Base-by-base conservation (phyloP, 331 rosid species). In the Telfairia occidentalis region DNA sequence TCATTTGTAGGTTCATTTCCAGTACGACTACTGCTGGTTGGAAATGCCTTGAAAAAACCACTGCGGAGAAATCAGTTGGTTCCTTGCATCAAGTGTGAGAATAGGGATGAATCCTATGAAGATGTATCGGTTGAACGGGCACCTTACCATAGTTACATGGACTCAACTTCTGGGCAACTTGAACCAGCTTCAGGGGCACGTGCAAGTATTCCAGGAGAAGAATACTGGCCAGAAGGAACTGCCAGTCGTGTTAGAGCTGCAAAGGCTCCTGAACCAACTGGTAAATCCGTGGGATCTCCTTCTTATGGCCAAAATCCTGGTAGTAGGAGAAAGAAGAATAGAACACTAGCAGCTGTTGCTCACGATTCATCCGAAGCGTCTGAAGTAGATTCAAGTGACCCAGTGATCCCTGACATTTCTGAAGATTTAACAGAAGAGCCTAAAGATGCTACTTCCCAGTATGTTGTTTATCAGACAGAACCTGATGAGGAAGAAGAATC, bases 171-270 rank as follows among this genome's bases (percentile, higher is more conserved):
- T 2, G 98, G 97, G 78, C 89, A 86, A 86, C 90, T 95, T 26
- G 98, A 95, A 76, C 98, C 98, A 0, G 98, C 98, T 32, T 95
- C 98, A 21, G 98, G 98, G 35, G 98, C 97, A 71, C 89, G 98
- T 46, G 91, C 98, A 19, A 91, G 97, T 82, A 86, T 95, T 84
- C 98, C 97, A 0, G 96, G 78, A 21, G 84, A 82, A 40, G 96
- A 95, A 21, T 95, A 83, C 82, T 95, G 97, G 98, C 96, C 97
- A 29, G 98, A 95, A 79, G 98, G 98, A 55, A 95, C 98, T 71
- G 92, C 90, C 42, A 87, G 83, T 73, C 90, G 77, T 46, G 97
- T 95, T 21, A 85, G 96, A 82, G 92, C 97, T 63, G 98, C 90
- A 26, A 84, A 78, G 53, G 96, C 97, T 32, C 98, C 98, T 10